Base-by-base conservation (phyloP, 2,329 filamentous ascomycete genomes). In the Cladosporium sp. region DNA sequence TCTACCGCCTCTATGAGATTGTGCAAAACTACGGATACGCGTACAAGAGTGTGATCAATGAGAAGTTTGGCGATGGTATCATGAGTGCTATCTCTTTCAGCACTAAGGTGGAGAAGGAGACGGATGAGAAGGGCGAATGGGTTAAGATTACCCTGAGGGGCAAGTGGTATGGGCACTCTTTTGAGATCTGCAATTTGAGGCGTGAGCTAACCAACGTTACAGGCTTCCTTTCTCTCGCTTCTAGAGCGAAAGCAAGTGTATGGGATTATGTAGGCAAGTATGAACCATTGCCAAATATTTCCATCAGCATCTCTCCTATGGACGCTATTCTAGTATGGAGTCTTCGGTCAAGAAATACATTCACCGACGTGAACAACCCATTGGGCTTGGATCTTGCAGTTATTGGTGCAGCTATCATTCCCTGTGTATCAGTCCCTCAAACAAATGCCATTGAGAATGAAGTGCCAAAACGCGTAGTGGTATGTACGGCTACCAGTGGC, bases 1-100 rank as follows among this genome's bases (percentile, higher is more conserved):
- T 96, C 64, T 97, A 97, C 69, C 78, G 92, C 2, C 69, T 96
- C 53, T 96, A 89, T 68, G 92, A 97, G 76, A 86, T 96, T 65
- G 85, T 97, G 55, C 91, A 96, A 73, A 97, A 95, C 69, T 96
- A 96, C 64, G 92, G 92, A 1, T 94, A 95, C 68, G 88, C 91
- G 1, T 96, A 94, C 72, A 96, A 96, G 78, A 91, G 90, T 0
- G 80, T 97, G 4, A 67, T 96, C 69, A 96, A 97, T 60, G 92
- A 97, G 78, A 96, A 96, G 77, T 77, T 77, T 60, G 74, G 74
- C 7, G 74, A 77, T 53, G 92, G 92, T 1, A 97, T 97, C 64
- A 96, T 97, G 92, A 95, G 89, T 65, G 92, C 91, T 1, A 95
- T 96, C 64, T 83, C 83, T 13, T 96, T 95, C 69, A 86, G 83